Conservation (phyloP, 2,329 filamentous ascomycete genomes). For the Furcasterigmium sp. region DNA sequence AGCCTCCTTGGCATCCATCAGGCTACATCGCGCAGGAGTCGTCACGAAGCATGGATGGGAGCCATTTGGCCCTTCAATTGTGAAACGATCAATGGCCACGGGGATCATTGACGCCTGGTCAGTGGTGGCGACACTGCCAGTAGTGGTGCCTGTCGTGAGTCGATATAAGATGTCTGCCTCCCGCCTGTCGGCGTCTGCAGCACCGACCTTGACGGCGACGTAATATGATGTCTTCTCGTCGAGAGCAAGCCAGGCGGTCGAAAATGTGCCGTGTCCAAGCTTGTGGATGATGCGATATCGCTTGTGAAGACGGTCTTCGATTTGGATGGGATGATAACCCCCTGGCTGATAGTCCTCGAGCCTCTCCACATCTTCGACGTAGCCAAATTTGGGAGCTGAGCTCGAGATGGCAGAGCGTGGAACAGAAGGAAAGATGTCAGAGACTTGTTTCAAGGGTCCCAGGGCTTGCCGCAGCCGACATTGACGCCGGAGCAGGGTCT, state of each 20-base stretch:
- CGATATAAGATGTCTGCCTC: conserved; percentile 18
- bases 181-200: conserved; percentile 13
- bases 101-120: conserved; percentile 9
- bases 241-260: conserved; percentile 26
- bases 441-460: too few relatives aligned
- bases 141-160: background rate
- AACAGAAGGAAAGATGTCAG: too few relatives aligned
- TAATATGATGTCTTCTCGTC: conserved; percentile 17
- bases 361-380: conserved; percentile 16
- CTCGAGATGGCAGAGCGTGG: too few relatives aligned
- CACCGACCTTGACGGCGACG: conserved; percentile 27
- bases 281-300: conserved; percentile 22
- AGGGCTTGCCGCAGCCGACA: too few relatives aligned
- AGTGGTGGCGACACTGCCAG: background rate
- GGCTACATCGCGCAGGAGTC: conserved; percentile 18
- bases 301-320: conserved; percentile 26
- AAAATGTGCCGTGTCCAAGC: conserved; percentile 22
- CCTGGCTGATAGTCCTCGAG: conserved; percentile 22
- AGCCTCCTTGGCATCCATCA: conserved; percentile 16
- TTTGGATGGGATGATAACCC: conserved; percentile 30
- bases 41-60: conserved; percentile 21
- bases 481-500: too few relatives aligned
- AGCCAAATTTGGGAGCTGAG: conserved; percentile 8
- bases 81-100: conserved; percentile 17
- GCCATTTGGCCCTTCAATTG: conserved; percentile 19